These are phyloP conservation scores for Rhodotorula sphaerocarpa DNA, from an alignment of 768 basidiomycete genomes.

Conservation along the genomic window DNA sequence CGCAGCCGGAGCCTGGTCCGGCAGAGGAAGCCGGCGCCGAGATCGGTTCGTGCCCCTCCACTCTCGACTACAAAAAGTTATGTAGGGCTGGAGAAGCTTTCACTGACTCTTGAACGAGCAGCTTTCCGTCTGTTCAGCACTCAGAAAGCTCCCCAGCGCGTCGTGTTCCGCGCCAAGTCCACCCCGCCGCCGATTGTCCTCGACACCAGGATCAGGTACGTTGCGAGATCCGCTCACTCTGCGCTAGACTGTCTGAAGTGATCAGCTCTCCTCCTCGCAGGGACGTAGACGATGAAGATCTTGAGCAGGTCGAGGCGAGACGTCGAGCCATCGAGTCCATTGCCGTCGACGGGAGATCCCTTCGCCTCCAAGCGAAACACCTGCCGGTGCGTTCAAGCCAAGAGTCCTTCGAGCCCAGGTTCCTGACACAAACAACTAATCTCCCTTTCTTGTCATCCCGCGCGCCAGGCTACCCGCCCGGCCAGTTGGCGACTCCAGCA, in stretches of 20 bases:
- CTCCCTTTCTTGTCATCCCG: neutral
- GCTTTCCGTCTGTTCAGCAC: conserved; percentile 30
- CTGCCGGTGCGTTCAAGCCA: conserved; percentile 34
- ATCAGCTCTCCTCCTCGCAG: neutral
- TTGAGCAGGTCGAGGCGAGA: neutral
- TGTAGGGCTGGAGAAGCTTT: too few species aligned
- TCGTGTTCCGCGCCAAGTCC: conserved; percentile 11
- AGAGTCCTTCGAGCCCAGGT: too few species aligned
- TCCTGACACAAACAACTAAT: neutral
- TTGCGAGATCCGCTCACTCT: rapidly evolving
- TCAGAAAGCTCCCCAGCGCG: conserved; percentile 3
- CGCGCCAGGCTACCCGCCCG: neutral
- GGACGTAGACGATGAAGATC: conserved; percentile 14
- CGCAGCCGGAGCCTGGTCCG: neutral
- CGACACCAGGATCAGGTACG: conserved; percentile 24
- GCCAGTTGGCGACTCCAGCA: neutral
- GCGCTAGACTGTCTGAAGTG: neutral
- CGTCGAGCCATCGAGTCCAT: neutral
- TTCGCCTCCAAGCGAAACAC: neutral
- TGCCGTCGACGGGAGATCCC: neutral
- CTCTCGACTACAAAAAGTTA: neutral
- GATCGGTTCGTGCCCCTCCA: neutral
- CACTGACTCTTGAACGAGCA: neutral
- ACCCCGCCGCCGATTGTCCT: neutral
- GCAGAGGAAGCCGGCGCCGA: neutral